These are phyloP conservation scores for Gillenia trifoliata DNA, from an alignment of 306 rosid species.

Conservation along the genomic window DNA sequence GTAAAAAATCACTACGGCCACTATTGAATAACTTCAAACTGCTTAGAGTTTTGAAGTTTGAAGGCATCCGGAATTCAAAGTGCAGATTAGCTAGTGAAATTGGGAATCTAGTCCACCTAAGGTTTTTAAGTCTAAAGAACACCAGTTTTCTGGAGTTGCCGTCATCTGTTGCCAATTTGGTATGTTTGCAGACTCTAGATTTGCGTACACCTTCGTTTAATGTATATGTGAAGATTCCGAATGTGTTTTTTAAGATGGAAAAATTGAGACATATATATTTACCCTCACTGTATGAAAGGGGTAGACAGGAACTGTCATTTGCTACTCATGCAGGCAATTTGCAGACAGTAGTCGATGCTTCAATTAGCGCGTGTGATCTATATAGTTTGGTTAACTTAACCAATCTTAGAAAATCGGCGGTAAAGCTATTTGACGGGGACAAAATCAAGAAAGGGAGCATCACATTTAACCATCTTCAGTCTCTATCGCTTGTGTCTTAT, in stretches of 20 bases:
- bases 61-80: neutral
- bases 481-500: neutral
- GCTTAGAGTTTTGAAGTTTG: conserved; percentile 2
- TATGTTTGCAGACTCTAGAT: neutral
- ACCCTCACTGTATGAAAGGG: conserved; percentile 1
- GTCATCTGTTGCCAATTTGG: neutral
- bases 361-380: conserved; percentile 30
- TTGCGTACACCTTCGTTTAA: neutral
- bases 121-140: neutral
- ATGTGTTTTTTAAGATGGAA: neutral
- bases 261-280: conserved; percentile 7
- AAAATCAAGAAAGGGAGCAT: neutral
- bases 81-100: no score
- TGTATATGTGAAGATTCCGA: accelerated
- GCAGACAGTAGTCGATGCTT: conserved; percentile 37
- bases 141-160: accelerated
- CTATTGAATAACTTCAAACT: no score
- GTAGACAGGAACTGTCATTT: neutral
- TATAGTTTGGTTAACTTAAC: conserved; percentile 25
- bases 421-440: neutral
- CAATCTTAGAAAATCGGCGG: conserved; percentile 34
- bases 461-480: neutral
- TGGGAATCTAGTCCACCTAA: conserved; percentile 1
- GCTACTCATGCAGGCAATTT: conserved; percentile 23
- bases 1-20: no score